Conservation (phyloP, 23 red algal genomes). For the Agarophyton chilense region DNA sequence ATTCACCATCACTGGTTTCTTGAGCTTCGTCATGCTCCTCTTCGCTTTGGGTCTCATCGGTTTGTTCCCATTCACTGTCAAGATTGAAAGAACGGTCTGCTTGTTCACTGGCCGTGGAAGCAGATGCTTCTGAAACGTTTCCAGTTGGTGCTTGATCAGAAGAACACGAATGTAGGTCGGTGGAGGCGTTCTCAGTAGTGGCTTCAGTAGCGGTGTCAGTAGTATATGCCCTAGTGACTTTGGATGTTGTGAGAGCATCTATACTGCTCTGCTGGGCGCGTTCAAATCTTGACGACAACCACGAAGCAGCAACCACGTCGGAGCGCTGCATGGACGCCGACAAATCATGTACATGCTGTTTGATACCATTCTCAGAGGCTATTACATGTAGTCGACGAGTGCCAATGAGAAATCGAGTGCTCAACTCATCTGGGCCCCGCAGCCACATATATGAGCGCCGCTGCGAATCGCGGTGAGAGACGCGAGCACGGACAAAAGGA, state of each 20-base stretch:
- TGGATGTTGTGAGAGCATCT: not conserved
- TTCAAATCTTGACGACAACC: conserved; percentile 21
- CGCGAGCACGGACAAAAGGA: not conserved
- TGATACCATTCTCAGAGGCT: not conserved
- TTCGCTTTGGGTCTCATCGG: not conserved
- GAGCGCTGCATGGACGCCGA: not conserved
- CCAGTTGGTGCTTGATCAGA: not conserved
- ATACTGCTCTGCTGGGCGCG: not conserved
- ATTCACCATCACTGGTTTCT: conserved; percentile 3
- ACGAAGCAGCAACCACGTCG: conserved; percentile 1
- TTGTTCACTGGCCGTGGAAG: not conserved
- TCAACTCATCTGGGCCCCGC: not conserved
- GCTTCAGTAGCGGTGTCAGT: not conserved
- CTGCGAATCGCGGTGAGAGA: not conserved
- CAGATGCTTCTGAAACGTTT: not conserved
- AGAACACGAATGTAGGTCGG: too few species aligned
- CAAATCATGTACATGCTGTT: not conserved
- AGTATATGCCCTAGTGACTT: not conserved
- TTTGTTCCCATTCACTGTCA: not conserved
- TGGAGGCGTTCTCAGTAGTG: not conserved
- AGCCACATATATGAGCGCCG: not conserved
- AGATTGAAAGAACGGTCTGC: not conserved
- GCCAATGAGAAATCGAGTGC: not conserved
- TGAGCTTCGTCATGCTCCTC: not conserved
- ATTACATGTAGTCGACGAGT: not conserved